phyloP scores from a whole-genome alignment of 345 rosid species.

The Euphorbia lathyris region DNA sequence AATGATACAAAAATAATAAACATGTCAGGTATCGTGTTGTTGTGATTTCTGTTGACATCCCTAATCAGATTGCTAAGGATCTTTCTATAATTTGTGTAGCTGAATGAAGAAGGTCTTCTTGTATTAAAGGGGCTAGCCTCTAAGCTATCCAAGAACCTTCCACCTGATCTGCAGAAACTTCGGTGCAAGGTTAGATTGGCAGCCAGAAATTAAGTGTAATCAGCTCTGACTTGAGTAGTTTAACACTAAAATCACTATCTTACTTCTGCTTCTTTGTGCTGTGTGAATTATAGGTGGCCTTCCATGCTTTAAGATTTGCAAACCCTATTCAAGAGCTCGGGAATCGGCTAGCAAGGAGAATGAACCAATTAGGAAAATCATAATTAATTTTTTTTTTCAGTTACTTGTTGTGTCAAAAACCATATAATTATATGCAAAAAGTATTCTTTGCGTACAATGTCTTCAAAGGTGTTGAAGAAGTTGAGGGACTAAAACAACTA shows the following conservation, averaged over 20 bases:
- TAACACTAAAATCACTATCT: neutral
- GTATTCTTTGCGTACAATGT: no score
- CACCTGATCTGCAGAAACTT: constrained; percentile 70
- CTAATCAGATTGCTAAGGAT: no score
- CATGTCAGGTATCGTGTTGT: no score
- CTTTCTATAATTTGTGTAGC: constrained; percentile 33
- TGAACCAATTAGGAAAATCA: no score
- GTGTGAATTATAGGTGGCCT: constrained; percentile 50
- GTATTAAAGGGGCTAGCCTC: constrained; percentile 66
- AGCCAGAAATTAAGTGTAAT: neutral
- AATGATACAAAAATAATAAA: no score
- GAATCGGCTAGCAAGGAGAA: constrained; percentile 57
- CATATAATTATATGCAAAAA: no score
- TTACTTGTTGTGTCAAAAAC: no score
- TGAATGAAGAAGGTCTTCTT: constrained; percentile 58
- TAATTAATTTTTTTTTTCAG: no score
- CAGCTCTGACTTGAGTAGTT: neutral
- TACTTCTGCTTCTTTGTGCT: neutral
- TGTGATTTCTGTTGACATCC: no score
- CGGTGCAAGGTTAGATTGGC: constrained; percentile 52
- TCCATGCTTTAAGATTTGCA: constrained; percentile 62
- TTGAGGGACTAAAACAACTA: no score
- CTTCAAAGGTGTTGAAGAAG: no score
- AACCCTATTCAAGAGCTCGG: constrained; percentile 61
- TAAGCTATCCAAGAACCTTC: constrained; percentile 66